These are phyloP conservation scores for Sequoia sempervirens DNA, from an alignment of 75 land plant species.

Conservation along the genomic window DNA sequence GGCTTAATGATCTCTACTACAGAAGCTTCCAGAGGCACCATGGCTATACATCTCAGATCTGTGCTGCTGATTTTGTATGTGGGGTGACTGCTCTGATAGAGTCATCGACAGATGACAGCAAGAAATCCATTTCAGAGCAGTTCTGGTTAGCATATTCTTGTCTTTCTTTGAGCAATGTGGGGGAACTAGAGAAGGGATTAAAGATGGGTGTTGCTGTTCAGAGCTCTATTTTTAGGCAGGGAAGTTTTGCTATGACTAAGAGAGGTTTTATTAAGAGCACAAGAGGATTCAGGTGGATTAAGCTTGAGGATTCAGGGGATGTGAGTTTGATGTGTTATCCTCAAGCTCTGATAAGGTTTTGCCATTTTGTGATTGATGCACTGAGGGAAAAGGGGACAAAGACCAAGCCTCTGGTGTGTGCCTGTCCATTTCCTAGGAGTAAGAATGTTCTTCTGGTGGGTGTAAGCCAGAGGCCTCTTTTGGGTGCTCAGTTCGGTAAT, in stretches of 20 bases:
- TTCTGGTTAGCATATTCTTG: conserved; percentile 68
- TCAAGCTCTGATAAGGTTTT: conserved; percentile 79
- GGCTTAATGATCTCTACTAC: conserved; percentile 79
- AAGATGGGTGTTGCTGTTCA: conserved; percentile 73
- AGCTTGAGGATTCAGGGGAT: conserved; percentile 68
- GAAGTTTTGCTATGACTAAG: conserved; percentile 81
- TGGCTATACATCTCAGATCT: conserved; percentile 73
- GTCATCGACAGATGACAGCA: conserved; percentile 30
- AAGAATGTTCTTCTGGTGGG: conserved; percentile 74
- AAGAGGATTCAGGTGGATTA: conserved; percentile 78
- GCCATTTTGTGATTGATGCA: conserved; percentile 88
- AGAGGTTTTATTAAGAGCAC: conserved; percentile 71
- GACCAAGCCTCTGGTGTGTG: conserved; percentile 84
- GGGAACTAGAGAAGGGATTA: conserved; percentile 63
- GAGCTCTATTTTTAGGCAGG: conserved; percentile 72
- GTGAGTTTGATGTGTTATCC: conserved; percentile 65
- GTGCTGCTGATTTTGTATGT: conserved; percentile 92
- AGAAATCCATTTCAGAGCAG: conserved; percentile 46
- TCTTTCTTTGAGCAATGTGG: conserved; percentile 54
- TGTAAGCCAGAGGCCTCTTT: conserved; percentile 65
- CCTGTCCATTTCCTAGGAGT: conserved; percentile 46
- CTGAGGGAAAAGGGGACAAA: conserved; percentile 71
- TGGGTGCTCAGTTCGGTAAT: conserved; percentile 80
- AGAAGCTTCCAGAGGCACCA: conserved; percentile 68
- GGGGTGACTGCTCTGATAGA: conserved; percentile 90